Conservation (phyloP, 2,329 filamentous ascomycete genomes). For the Paecilomyces niveus region DNA sequence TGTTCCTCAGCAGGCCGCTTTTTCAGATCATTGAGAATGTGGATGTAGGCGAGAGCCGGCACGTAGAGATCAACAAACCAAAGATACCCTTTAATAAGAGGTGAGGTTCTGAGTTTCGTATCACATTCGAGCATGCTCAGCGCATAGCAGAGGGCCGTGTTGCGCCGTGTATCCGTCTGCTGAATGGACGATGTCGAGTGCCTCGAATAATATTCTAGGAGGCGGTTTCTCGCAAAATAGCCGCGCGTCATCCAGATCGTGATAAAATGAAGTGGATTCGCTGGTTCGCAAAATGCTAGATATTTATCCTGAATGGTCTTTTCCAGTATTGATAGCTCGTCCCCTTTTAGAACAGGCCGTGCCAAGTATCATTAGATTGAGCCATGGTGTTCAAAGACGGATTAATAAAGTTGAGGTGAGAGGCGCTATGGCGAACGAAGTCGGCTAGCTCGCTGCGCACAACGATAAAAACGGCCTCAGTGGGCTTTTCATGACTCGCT, state of each 20-base stretch:
- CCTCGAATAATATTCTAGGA: conserved; percentile 44
- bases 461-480: conserved; percentile 39
- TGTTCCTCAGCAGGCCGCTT: conserved; percentile 26
- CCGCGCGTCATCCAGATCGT: conserved; percentile 40
- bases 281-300: conserved; percentile 33
- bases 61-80: conserved; percentile 42
- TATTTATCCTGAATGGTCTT: conserved; percentile 41
- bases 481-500: conserved; percentile 20
- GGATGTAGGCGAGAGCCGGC: conserved; percentile 44
- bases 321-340: conserved; percentile 30
- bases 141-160: conserved; percentile 23
- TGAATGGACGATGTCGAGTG: conserved; percentile 10
- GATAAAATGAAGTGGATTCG: conserved; percentile 42
- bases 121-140: conserved; percentile 40
- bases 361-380: conserved; percentile 10
- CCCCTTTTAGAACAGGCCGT: conserved; percentile 12
- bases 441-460: conserved; percentile 37
- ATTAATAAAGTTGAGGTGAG: conserved; percentile 42
- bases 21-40: conserved; percentile 38
- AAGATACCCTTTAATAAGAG: conserved; percentile 32
- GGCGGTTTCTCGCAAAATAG: conserved; percentile 42
- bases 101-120: conserved; percentile 37
- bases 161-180: conserved; percentile 21
- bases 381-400: conserved; percentile 30
- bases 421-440: conserved; percentile 30